Percentiles rank a stretch among this genome's conserved stretches.
Evolutionary conservation across 805 yeast species (phyloP).

Genomic region (Candida argentea): DNA sequence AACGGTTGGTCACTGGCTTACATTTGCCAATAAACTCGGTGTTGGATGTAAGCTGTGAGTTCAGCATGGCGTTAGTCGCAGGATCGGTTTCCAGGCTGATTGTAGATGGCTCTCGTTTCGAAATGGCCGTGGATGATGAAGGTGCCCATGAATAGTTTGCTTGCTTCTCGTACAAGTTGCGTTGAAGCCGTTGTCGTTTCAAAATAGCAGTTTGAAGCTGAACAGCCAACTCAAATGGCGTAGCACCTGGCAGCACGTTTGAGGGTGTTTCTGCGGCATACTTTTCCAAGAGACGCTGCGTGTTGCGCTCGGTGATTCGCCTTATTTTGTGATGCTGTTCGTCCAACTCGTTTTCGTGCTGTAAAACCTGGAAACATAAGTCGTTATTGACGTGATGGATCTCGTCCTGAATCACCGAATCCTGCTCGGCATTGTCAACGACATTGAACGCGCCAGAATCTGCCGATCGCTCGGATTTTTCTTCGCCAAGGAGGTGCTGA

Average conservation of each 20-base stretch:
- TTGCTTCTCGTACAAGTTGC: no score
- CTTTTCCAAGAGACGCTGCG: not conserved
- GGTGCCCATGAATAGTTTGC: no score
- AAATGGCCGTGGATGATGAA: no score
- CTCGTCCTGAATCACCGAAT: slow-evolving; percentile 30
- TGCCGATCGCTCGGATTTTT: slow-evolving; percentile 6
- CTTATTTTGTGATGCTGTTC: slow-evolving; percentile 5
- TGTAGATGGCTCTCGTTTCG: no score
- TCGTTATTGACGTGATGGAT: slow-evolving; percentile 29
- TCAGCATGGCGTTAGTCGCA: no score
- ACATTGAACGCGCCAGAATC: slow-evolving; percentile 7
- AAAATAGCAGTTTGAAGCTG: not conserved
- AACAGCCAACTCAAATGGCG: not conserved
- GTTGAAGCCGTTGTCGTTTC: no score
- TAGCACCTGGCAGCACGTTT: not conserved
- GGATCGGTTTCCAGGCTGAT: no score
- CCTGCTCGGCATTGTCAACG: slow-evolving; percentile 16
- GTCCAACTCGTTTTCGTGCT: slow-evolving; percentile 20
- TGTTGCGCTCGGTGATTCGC: slow-evolving; percentile 7
- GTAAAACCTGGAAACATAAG: slow-evolving; percentile 24
- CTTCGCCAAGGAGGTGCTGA: slow-evolving; percentile 22
- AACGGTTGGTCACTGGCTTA: slow-evolving; percentile 19
- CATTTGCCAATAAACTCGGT: no score
- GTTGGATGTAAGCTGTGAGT: no score
- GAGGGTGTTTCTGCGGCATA: no score